These are phyloP conservation scores for Xylariomycetidae sp. DNA, from an alignment of 2,329 filamentous ascomycete genomes.

Conservation along the genomic window DNA sequence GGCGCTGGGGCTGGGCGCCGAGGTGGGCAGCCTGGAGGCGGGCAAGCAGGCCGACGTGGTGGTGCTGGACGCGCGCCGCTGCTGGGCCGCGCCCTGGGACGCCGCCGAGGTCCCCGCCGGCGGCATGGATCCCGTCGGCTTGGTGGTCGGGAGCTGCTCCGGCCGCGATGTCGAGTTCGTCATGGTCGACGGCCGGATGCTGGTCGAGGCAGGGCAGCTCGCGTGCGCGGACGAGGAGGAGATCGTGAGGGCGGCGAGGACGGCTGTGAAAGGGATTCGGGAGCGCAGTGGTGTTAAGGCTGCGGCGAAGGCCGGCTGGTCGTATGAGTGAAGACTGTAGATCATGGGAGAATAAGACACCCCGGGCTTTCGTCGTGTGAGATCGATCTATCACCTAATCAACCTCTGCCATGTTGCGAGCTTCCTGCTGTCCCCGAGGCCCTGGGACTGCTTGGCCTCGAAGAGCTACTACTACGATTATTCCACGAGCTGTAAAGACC, in stretches of 20 bases:
- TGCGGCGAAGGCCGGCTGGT: conserved; percentile 6
- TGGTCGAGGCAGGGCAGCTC: conserved; percentile 6
- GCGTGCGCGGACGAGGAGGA: conserved; percentile 3
- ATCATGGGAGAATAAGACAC: too few species aligned
- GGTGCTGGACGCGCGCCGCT: conserved; percentile 6
- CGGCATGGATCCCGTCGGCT: conserved; percentile 10
- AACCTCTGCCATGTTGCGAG: too few species aligned
- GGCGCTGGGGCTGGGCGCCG: conserved; percentile 36
- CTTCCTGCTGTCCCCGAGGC: too few species aligned
- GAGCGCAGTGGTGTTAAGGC: conserved; percentile 7
- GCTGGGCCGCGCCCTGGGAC: conserved; percentile 8
- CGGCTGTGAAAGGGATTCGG: conserved; percentile 6
- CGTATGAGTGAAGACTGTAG: too few species aligned
- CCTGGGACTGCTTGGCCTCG: too few species aligned
- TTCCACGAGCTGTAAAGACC: too few species aligned
- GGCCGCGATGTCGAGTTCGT: conserved; percentile 9
- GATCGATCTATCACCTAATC: too few species aligned
- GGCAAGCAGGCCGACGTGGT: conserved; percentile 40
- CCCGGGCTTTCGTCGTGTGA: too few species aligned
- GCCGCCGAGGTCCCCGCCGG: neutral
- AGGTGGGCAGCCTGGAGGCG: conserved; percentile 30
- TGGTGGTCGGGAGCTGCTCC: conserved; percentile 7
- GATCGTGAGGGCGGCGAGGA: conserved; percentile 4
- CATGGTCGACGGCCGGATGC: conserved; percentile 7
- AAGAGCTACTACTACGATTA: too few species aligned